Evolutionary conservation across 208 protist genomes (phyloP).

Genomic region (Tetramitus jugosus): DNA sequence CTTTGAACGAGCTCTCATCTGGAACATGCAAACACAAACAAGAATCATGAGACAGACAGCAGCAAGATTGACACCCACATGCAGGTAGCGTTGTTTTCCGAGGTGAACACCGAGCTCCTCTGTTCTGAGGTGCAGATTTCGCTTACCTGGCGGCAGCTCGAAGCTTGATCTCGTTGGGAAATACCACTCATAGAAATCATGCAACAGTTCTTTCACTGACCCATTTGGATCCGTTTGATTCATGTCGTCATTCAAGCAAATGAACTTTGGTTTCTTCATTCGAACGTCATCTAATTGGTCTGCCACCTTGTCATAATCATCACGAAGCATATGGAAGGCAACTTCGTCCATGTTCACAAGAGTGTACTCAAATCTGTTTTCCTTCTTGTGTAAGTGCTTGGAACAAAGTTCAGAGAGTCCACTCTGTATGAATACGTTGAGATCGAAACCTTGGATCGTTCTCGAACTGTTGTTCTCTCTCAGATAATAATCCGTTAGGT

Average conservation of each 20-base stretch:
- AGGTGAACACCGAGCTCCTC: too few species aligned
- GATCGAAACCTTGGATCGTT: neutral
- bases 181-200: slow-evolving; percentile 16
- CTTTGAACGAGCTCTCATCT: too few species aligned
- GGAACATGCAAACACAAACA: too few species aligned
- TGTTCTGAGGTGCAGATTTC: too few species aligned
- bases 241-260: slow-evolving; percentile 64
- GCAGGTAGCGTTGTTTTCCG: too few species aligned
- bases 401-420: neutral
- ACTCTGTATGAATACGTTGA: neutral
- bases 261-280: slow-evolving; percentile 43
- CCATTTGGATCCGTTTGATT: slow-evolving; percentile 38
- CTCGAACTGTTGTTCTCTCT: too few species aligned
- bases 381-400: neutral
- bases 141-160: neutral
- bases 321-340: slow-evolving; percentile 50
- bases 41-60: too few species aligned
- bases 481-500: too few species aligned
- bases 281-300: slow-evolving; percentile 43
- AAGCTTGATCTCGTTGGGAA: neutral
- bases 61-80: too few species aligned
- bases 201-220: neutral
- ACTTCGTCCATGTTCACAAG: slow-evolving; percentile 48
- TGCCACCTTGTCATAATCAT: slow-evolving; percentile 36
- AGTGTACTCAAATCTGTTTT: slow-evolving; percentile 25